Evolutionary conservation across 225 moss, liverwort and hornwort species (phyloP), one percentile per base, ranked within the genome.

Genomic region (Straminergon stramineum): DNA sequence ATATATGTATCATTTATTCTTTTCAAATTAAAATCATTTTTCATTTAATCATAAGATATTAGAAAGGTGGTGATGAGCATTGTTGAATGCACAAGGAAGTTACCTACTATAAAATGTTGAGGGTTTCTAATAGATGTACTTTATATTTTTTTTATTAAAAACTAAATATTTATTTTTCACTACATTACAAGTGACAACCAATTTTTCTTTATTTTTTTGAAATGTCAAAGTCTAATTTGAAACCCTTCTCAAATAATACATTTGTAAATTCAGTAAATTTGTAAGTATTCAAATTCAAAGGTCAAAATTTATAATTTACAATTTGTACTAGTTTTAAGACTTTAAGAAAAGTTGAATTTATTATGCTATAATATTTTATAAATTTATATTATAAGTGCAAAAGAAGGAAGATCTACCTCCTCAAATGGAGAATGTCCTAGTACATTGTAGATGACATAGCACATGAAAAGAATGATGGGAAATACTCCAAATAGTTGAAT

Each of bases 161-260:
- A 14, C 4, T 41, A 39, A 20, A 41, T 2, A 0, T 70, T 24
- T 39, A 3, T 8, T 70, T 41, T 24, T 43, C 5, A 43, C 0
- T 73, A 0, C 0, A 21, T 43, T 9, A 27, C 1, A 1, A 73
- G 9, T 43, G 5, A 43, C 1, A 2, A n/a, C 37, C 23, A 69
- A 69, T 69, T 69, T 39, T 69, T 11, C 0, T 21, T 37, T 67
- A 3, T 6, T 11, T 7, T 23, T 70, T 39, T n/a, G 13, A 70
- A 70, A 70, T n/a, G 9, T 23, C 23, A 70, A 70, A 70, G 23
- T 39, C 7, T 68, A n/a, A 68, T 3, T 23, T 70, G 7, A 70
- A n/a, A 21, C 2, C 23, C 17, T n/a, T 69, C n/a, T 4, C 21
- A 11, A 37, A 68, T 68, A 68, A 1, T 37, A 21, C 11, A 67